Evolutionary conservation across 371 early-diverging fungal genomes (phyloP), one percentile per base, ranked within the genome.

Genomic region (Conidiobolus coronatus): DNA sequence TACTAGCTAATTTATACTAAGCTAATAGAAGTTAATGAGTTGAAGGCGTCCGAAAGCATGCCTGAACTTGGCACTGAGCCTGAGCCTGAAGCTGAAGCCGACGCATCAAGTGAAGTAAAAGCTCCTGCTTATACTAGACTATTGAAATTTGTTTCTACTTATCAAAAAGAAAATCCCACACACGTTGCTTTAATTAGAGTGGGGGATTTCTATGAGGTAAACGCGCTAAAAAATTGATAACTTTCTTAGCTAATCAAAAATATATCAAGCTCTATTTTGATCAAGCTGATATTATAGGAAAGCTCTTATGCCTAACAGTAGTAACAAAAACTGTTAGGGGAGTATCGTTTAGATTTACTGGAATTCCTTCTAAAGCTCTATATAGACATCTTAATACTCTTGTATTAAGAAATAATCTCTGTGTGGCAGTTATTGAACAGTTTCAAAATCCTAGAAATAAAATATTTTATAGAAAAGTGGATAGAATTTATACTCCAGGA

Each of bases 131-230:
- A 29, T 29, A 44, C 45, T 33, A 51, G 45, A 38, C 22, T 51
- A 23, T 33, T 51, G 21, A 19, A 43, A 21, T n/a, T 35, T 7
- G 80, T 81, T n/a, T 60, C 75, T 36, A 67, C 73, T 40, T 65
- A 68, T 48, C 75, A 73, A n/a, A 56, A 63, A 33, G 52, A 71
- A 29, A 69, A 86, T 53, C 86, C 86, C 0, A 52, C 70, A 4
- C 81, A 84, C 51, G 76, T 89, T 11, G 59, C 89, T 2, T 64
- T 91, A 17, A 72, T 80, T n/a, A 80, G 87, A 54, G 89, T 91
- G 11, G 95, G 95, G 15, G 79, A 80, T 42, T 91, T 94, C 55
- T 94, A 85, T 53, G 95, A 94, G 67, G 75, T 77, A 68, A 44
- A 9, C n/a, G n/a, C n/a, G 21, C 2, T 40, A 17, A 17, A 15